Evolutionary conservation across 768 basidiomycete genomes (phyloP).

Genomic region (Phanerodontia chrysosporium): DNA sequence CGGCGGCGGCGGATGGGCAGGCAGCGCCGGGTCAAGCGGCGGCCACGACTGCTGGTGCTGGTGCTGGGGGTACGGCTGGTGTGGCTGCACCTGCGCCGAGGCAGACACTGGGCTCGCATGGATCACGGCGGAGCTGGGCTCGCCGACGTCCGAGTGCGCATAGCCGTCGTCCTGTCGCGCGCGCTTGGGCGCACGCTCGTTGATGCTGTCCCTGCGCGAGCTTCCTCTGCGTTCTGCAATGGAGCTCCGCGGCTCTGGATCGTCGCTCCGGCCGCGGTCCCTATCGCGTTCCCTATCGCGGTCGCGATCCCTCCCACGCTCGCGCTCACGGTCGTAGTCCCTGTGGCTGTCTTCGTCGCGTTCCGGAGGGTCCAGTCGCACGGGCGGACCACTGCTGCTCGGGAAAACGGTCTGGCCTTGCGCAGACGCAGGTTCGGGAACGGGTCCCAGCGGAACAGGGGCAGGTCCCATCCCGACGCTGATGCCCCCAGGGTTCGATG

Average conservation of each 20-base stretch:
- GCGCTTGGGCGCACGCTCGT: slow-evolving; percentile 21
- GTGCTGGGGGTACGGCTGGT: slow-evolving; percentile 21
- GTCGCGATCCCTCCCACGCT: slow-evolving; percentile 9
- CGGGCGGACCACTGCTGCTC: slow-evolving; percentile 12
- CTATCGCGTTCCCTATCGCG: slow-evolving; percentile 17
- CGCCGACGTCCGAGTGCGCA: slow-evolving; percentile 17
- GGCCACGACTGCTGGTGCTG: slow-evolving; percentile 11
- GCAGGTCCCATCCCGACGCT: neutral
- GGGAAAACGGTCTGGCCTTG: slow-evolving; percentile 10
- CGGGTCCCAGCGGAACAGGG: slow-evolving; percentile 13
- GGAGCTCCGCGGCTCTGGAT: neutral
- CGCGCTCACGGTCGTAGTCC: slow-evolving; percentile 14
- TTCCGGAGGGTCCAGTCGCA: slow-evolving; percentile 10
- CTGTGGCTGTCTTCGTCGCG: slow-evolving; percentile 19
- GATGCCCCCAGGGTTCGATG: neutral
- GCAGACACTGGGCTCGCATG: slow-evolving; percentile 10
- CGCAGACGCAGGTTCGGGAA: slow-evolving; percentile 12
- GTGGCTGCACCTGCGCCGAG: slow-evolving; percentile 15
- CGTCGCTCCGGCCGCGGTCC: slow-evolving; percentile 1
- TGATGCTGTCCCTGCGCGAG: slow-evolving; percentile 15
- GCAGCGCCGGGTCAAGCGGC: slow-evolving; percentile 20
- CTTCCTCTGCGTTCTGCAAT: slow-evolving; percentile 7
- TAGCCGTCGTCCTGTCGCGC: slow-evolving; percentile 24
- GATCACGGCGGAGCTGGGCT: slow-evolving; percentile 6
- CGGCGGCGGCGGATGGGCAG: slow-evolving; percentile 23